Evolutionary conservation across 441 rosid species (phyloP).

Genomic region (Viola pubescens): DNA sequence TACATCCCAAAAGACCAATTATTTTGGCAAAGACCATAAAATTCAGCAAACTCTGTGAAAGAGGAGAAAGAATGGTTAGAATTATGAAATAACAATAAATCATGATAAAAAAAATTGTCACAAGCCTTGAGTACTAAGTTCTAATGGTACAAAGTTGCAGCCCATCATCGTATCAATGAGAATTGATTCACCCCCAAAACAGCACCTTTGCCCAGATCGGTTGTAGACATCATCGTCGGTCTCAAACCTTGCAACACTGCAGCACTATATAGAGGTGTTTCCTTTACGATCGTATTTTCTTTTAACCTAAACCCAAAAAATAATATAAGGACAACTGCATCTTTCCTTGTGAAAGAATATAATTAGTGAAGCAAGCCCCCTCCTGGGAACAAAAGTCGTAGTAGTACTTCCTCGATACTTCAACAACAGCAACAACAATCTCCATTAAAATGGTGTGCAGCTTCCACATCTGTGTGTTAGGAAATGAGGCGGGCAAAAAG

Average conservation of each 20-base stretch:
- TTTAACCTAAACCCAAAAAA: constrained; percentile 24
- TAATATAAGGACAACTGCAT: constrained; percentile 18
- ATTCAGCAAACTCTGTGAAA: constrained; percentile 4
- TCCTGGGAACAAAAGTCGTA: constrained; percentile 15
- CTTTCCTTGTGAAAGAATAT: constrained; percentile 36
- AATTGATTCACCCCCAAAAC: constrained; percentile 18
- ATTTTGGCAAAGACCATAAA: background rate
- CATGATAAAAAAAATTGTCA: constrained; percentile 15
- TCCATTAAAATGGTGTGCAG: constrained; percentile 2
- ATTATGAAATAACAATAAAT: constrained; percentile 21
- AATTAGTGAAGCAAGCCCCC: constrained; percentile 26
- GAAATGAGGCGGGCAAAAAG: constrained; percentile 6
- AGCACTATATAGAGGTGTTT: constrained; percentile 6
- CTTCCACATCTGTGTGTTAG: constrained; percentile 13
- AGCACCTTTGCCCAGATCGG: constrained; percentile 15
- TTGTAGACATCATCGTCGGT: constrained; percentile 1
- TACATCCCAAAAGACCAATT: constrained; percentile 2
- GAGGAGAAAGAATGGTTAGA: constrained; percentile 29
- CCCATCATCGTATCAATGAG: constrained; percentile 21
- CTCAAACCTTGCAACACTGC: constrained; percentile 5
- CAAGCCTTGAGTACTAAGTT: constrained; percentile 20
- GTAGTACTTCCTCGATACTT: constrained; percentile 14
- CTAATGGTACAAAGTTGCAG: constrained; percentile 23
- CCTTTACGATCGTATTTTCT: constrained; percentile 15
- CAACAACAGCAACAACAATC: constrained; percentile 5